These are phyloP conservation scores for Fusarium nygamai DNA, from an alignment of 2,329 filamentous ascomycete species.

Conservation along the genomic window DNA sequence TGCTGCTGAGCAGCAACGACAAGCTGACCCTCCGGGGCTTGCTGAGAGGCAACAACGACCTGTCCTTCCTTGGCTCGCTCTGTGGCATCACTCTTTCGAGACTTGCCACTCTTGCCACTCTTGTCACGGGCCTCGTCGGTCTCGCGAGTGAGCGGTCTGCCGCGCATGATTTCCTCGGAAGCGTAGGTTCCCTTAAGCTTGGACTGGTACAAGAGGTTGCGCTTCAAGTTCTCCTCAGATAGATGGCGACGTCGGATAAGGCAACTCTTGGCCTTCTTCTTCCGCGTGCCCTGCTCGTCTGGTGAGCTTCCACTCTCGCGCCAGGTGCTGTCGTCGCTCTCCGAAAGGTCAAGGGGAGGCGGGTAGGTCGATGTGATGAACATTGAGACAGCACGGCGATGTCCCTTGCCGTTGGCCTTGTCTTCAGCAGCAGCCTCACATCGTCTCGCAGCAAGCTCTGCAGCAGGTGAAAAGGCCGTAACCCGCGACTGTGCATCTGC, in stretches of 20 bases:
- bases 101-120: neutral
- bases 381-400: constrained; percentile 8
- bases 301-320: neutral
- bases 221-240: constrained; percentile 21
- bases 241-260: constrained; percentile 1
- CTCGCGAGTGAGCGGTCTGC: neutral
- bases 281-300: neutral
- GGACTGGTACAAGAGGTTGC: constrained; percentile 7
- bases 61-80: neutral
- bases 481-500: neutral
- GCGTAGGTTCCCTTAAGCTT: neutral
- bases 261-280: neutral
- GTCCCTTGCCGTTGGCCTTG: neutral
- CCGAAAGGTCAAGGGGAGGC: neutral
- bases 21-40: neutral
- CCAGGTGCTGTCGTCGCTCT: constrained; percentile 18
- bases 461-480: constrained; percentile 7
- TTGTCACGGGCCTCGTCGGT: neutral
- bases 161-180: constrained; percentile 3
- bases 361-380: neutral
- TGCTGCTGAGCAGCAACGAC: neutral
- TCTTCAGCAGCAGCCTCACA: constrained; percentile 10
- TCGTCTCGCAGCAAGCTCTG: constrained; percentile 11
- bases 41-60: neutral
- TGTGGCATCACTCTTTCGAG: constrained; percentile 11